Base-by-base conservation (phyloP, 2,329 filamentous ascomycete species). In the Fusarium abutilonis region DNA sequence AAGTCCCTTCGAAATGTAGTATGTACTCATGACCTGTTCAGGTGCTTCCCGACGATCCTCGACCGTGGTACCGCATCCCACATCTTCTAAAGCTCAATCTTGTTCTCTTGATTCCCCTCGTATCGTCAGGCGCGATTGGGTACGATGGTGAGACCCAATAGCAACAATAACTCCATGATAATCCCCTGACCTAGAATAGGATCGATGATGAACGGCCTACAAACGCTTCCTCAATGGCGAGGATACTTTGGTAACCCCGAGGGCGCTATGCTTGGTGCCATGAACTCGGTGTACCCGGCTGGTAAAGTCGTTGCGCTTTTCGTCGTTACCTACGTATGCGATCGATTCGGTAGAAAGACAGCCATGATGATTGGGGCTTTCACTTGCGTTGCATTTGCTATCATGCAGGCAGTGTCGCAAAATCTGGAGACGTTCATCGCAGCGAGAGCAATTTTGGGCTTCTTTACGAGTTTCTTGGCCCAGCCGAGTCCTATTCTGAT, bases 201-300 rank as follows among this genome's bases (percentile, higher is more conserved):
- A 17, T 77, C 76, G 1, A 73, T 81, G 56, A 78, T 79, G 76
- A 81, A 81, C 56, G 79, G 78, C 10, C 71, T 81, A 0, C 78
- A 81, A 49, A 73, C 78, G 9, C 71, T 79, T 0, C 57, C 71
- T 0, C 68, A 75, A 56, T 82, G 80, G 79, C 73, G 75, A 48
- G 52, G 60, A 2, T 80, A 79, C 53, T 79, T 82, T 46, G 70
- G 71, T 23, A 65, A 76, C 34, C 78, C 77, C 2, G 38, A 61
- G 13, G 76, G 74, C 4, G 70, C 73, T n/a, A 64, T 73, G 14
- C 72, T 79, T 1, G 78, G 77, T 29, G 65, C 75, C 7, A 72
- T 79, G 40, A 76, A 74, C 34, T 73, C 76, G 6, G 69, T 75
- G 4, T 74, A 78, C 32, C 73, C 74, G 1, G 70, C 75, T 13